These are phyloP conservation scores for Daedalea quercina DNA, from an alignment of 768 basidiomycete species.

Conservation along the genomic window DNA sequence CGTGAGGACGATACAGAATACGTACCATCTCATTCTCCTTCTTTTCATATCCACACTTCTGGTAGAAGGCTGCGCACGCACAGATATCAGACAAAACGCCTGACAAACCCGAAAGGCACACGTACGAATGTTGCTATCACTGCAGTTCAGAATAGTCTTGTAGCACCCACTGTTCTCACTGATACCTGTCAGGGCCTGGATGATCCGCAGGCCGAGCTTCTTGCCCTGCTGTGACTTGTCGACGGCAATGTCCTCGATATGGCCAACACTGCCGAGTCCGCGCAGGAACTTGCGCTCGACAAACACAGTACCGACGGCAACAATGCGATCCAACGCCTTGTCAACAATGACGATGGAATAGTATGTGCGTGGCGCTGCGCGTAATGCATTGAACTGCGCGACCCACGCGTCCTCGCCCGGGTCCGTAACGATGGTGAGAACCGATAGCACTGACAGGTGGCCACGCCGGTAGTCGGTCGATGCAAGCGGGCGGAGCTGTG, in stretches of 20 bases:
- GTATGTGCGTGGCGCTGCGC: slow-evolving; percentile 56
- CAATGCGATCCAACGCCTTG: slow-evolving; percentile 67
- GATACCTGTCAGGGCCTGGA: slow-evolving; percentile 79
- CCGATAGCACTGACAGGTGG: slow-evolving; percentile 76
- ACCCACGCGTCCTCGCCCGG: slow-evolving; percentile 63
- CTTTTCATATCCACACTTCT: slow-evolving; percentile 89
- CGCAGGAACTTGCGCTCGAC: slow-evolving; percentile 94
- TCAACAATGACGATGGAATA: slow-evolving; percentile 81
- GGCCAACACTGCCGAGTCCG: slow-evolving; percentile 79
- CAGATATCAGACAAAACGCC: not conserved
- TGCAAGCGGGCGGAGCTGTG: slow-evolving; percentile 84
- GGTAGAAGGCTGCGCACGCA: slow-evolving; percentile 75
- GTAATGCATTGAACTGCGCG: slow-evolving; percentile 58
- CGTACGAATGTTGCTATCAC: slow-evolving; percentile 85
- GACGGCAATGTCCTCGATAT: slow-evolving; percentile 98
- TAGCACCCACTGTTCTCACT: slow-evolving; percentile 80
- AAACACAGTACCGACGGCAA: slow-evolving; percentile 78
- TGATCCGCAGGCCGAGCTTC: slow-evolving; percentile 83
- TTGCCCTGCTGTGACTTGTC: slow-evolving; percentile 84
- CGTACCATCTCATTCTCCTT: slow-evolving; percentile 92
- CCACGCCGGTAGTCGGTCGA: slow-evolving; percentile 76
- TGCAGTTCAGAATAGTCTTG: slow-evolving; percentile 98
- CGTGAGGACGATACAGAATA: not conserved
- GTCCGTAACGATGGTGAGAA: slow-evolving; percentile 66
- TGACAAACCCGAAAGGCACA: slow-evolving; percentile 14